phyloP scores from a whole-genome alignment of 805 yeast species.

The Wickerhamiella lipophila region DNA sequence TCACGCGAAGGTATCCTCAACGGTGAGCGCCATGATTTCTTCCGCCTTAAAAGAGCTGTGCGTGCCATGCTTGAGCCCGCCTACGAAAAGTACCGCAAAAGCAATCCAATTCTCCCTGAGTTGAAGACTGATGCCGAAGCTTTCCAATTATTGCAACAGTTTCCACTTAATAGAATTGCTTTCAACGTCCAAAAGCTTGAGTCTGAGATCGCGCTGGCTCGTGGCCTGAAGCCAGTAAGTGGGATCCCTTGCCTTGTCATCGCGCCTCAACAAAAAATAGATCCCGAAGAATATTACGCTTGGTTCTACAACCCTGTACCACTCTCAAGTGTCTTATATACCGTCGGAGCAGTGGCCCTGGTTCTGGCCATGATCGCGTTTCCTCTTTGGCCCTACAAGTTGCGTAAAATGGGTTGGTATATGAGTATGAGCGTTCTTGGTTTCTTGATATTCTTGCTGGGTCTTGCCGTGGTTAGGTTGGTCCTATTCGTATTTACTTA shows the following conservation, averaged over 20 bases:
- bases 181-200: constrained; percentile 66
- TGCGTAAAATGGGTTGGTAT: constrained; percentile 88
- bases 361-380: constrained; percentile 55
- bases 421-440: constrained; percentile 65
- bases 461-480: constrained; percentile 64
- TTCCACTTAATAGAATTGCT: constrained; percentile 63
- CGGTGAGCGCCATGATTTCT: constrained; percentile 64
- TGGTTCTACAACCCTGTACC: constrained; percentile 74
- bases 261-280: constrained; percentile 30
- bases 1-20: constrained; percentile 70
- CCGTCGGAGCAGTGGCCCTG: constrained; percentile 52
- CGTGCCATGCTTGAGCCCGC: constrained; percentile 67
- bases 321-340: constrained; percentile 48
- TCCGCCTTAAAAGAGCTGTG: constrained; percentile 66
- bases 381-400: constrained; percentile 89
- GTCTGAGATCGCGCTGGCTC: constrained; percentile 43
- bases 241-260: constrained; percentile 35
- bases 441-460: constrained; percentile 61
- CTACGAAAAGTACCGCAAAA: constrained; percentile 39
- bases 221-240: constrained; percentile 59
- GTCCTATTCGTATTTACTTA: constrained; percentile 51
- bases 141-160: constrained; percentile 44
- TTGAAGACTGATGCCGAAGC: constrained; percentile 44
- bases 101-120: constrained; percentile 36
- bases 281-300: constrained; percentile 47